These are phyloP conservation scores for Diaporthe capsici DNA, from an alignment of 2,329 filamentous ascomycete genomes.

Conservation along the genomic window DNA sequence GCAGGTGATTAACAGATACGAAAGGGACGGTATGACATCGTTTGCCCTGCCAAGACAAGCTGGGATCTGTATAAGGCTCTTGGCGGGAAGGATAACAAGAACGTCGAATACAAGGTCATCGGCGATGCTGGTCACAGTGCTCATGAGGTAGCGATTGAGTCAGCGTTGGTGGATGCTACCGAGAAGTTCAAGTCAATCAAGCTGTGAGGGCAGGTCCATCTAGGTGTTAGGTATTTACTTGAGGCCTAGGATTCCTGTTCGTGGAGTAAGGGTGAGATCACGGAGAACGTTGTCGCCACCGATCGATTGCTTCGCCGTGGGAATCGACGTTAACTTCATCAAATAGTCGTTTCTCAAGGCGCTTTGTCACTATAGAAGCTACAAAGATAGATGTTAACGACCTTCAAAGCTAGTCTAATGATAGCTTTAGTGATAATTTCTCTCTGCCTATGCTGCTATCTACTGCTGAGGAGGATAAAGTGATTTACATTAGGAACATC, in stretches of 20 bases:
- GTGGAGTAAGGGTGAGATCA: background rate
- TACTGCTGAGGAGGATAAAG: no score
- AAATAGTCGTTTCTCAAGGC: no score
- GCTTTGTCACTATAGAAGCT: no score
- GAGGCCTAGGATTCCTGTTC: background rate
- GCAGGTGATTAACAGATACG: no score
- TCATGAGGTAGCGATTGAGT: conserved; percentile 46
- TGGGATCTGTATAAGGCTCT: conserved; percentile 59
- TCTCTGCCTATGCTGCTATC: no score
- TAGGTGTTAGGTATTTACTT: background rate
- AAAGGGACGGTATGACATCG: conserved; percentile 59
- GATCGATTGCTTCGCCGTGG: no score
- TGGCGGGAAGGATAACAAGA: conserved; percentile 46
- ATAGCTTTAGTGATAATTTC: no score
- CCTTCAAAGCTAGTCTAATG: no score
- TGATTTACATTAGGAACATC: no score
- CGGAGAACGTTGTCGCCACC: no score
- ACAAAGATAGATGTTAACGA: no score
- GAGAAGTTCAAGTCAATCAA: conserved; percentile 48
- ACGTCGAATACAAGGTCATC: conserved; percentile 47
- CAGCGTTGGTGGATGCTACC: conserved; percentile 47
- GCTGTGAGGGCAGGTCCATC: background rate
- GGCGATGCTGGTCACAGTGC: conserved; percentile 48
- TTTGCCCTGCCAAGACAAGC: conserved; percentile 58
- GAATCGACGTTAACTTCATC: no score